Base-by-base conservation (phyloP, 2,329 filamentous ascomycete species). In the Xylariales sp. region DNA sequence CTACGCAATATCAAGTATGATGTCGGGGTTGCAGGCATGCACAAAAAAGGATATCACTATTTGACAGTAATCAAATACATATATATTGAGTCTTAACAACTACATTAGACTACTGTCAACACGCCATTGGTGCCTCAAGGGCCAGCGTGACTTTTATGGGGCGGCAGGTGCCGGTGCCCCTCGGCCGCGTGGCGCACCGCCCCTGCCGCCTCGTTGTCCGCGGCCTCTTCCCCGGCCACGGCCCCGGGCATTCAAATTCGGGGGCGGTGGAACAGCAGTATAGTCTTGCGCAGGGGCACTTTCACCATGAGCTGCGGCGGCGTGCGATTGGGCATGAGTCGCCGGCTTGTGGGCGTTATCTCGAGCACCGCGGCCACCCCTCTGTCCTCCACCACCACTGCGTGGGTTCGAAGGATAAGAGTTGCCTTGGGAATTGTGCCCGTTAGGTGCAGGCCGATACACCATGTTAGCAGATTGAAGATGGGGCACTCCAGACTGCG, bases 211-310 rank as follows among this genome's bases (percentile, higher is more conserved):
- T 23, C 33, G 19, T 14, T 30, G 28, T 10, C 48, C 25, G 10
- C 33, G 35, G 12, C 51, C 51, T 12, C 56, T 48, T n/a, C 53
- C 48, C n/a, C 52, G 15, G 50, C 10, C 33, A 41, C 60, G 45
- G 27, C 58, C 63, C 16, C 61, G 53, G 14, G 62, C 51, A 45
- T 82, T 71, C 11, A 85, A 60, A 29, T 56, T 71, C 2, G 74
- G 59, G 2, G 83, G 82, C 16, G 82, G 83, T 20, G 78, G 77
- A 6, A 82, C 74, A 13, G 71, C 71, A 41, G 69, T 70, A 50
- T 77, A 83, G 10, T 13, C 25, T 12, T 24, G 24, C 14, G 29
- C 21, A 13, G 23, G 6, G 5, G 28, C 23, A 19, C 17, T 7
- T n/a, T 37, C 70, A 41, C 68, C 70, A 50, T 76, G n/a, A n/a